phyloP scores from a whole-genome alignment of 2,329 filamentous ascomycete genomes.

The Penicillium sp. region DNA sequence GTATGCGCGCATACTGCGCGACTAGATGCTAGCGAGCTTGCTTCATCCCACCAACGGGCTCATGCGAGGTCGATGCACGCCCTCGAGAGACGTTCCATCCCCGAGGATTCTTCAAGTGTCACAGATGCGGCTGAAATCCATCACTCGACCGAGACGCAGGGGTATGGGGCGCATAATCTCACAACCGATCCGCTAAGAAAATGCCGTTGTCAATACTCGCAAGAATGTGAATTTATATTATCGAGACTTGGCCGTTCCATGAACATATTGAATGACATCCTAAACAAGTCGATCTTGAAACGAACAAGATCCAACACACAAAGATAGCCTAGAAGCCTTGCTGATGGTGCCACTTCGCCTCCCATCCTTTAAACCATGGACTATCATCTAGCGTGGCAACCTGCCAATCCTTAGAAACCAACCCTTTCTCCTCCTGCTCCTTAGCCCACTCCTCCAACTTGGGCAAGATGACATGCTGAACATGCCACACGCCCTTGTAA shows the following conservation, averaged over 20 bases:
- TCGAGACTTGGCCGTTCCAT: neutral
- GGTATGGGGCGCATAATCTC: neutral
- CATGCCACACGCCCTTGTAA: conserved; percentile 82
- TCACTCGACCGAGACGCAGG: neutral
- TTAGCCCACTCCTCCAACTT: conserved; percentile 63
- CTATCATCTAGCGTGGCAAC: conserved; percentile 70
- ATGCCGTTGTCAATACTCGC: neutral
- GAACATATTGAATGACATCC: neutral
- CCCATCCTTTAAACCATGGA: conserved; percentile 77
- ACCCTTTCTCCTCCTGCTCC: conserved; percentile 66
- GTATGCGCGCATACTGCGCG: neutral
- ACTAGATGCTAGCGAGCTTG: neutral
- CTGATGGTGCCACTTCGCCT: conserved; percentile 68
- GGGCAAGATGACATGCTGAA: conserved; percentile 71
- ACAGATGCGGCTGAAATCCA: neutral
- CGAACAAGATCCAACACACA: neutral
- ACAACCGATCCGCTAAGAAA: neutral
- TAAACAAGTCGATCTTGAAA: neutral
- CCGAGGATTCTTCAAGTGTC: neutral
- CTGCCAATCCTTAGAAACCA: conserved; percentile 65
- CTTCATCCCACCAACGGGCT: neutral
- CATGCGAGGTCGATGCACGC: neutral
- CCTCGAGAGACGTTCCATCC: neutral
- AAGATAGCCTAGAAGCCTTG: conserved; percentile 57
- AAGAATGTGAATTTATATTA: neutral